Evolutionary conservation across 345 rosid species (phyloP).

Genomic region (Alliaria petiolata): DNA sequence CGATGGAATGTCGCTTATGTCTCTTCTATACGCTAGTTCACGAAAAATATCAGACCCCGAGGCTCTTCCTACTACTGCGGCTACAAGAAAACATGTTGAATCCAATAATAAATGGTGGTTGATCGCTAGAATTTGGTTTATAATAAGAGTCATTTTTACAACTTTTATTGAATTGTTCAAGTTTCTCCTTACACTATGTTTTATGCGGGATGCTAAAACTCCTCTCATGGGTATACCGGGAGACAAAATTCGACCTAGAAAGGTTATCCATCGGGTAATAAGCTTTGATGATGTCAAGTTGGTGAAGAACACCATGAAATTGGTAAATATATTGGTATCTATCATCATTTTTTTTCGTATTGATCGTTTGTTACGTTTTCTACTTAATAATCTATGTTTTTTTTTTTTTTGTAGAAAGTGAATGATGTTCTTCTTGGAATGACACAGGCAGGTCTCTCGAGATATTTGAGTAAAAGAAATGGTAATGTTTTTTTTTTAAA

Average conservation of each 20-base stretch:
- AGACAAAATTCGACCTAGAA: background rate
- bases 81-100: background rate
- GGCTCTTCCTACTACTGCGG: conserved; percentile 49
- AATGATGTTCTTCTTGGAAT: conserved; percentile 63
- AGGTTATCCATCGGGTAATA: conserved; percentile 40
- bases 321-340: background rate
- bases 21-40: conserved; percentile 47
- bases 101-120: conserved; percentile 28
- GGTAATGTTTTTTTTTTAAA: no score
- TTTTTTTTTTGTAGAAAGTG: conserved; percentile 46
- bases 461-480: conserved; percentile 40
- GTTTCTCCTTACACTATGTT: conserved; percentile 35
- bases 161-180: conserved; percentile 38
- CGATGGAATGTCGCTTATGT: conserved; percentile 54
- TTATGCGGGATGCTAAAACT: conserved; percentile 44
- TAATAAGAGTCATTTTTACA: conserved; percentile 36
- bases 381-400: background rate
- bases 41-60: conserved; percentile 50
- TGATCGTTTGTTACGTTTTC: background rate
- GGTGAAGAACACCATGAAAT: conserved; percentile 15
- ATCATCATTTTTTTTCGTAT: background rate
- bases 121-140: conserved; percentile 34
- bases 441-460: conserved; percentile 63
- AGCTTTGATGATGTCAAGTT: conserved; percentile 54
- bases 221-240: conserved; percentile 33